Base-by-base conservation (phyloP, 2,329 filamentous ascomycete genomes). In the Phaeosphaeriaceae sp. region DNA sequence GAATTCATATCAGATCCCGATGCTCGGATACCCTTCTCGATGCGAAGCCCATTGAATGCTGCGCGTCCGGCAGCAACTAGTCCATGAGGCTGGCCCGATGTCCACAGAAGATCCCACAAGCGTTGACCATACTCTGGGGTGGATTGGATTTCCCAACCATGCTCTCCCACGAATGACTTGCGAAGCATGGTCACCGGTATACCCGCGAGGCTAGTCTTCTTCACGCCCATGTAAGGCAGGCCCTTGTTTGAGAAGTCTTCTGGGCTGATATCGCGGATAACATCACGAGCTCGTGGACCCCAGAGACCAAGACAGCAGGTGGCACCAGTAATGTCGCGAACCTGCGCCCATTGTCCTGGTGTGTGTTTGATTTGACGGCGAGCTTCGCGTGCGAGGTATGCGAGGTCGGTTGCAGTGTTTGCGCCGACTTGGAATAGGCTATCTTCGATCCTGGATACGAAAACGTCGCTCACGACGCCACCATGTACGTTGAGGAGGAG, bases 281-380 rank as follows among this genome's bases (percentile, higher is more conserved):
- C 82, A 1, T 86, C 81, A 3, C 79, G 76, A 0, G 86, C 78
- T 11, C 77, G 80, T 46, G 87, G 87, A 0, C 87, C 87, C 86
- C 86, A 89, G 17, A 89, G 82, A 0, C 87, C 87, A 20, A 89
- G 79, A 57, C 84, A 85, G 67, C 86, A 88, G 0, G 86, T 88
- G 3, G 80, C 82, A 1, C 85, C 84, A 0, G 87, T 89, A 46
- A 88, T 80, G 44, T 89, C 87, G 31, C 83, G 82, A 0, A 89
- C 83, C 17, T 84, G 80, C 0, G 81, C 82, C 74, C 79, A 83
- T 44, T 79, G 68, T 3, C 67, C 70, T 0, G 84, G 80, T 1
- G 64, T 74, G 0, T 66, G 62, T 54, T 80, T 75, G 1, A 69
- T 75, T 56, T 87, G 85, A 3, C 72, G 64, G 1, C 81, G 81